Evolutionary conservation across 2,329 filamentous ascomycete genomes (phyloP), one percentile per base, ranked within the genome.

Genomic region (Neoarthrinium moseri): DNA sequence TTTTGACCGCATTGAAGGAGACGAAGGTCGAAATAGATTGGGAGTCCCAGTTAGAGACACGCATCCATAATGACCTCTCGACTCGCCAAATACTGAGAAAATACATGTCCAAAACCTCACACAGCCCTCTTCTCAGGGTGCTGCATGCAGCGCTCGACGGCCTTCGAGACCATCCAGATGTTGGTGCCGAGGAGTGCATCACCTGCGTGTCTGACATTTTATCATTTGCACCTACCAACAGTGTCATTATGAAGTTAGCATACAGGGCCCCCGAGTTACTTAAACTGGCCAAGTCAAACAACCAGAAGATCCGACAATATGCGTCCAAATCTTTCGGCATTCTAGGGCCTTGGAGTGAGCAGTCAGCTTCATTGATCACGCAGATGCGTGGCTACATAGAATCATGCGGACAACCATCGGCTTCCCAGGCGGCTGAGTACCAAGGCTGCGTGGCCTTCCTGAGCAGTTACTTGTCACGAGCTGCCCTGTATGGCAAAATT

Each of bases 271-370:
- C 65, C 6, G 73, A 77, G 36, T 67, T 95, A 15, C 63, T 85
- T 21, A 69, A 74, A 7, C 71, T 84, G 8, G 71, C 91, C 44
- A 76, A 75, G 50, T 90, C 87, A 5, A 94, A 91, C 60, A 86
- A 87, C 53, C 77, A 82, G 50, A 77, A 82, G 45, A 75, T 86
- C 5, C 79, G 91, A 27, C 71, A 74, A 29, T 71, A 85, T 22
- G 84, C 84, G 2, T 84, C 89, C 13, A 83, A 83, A 49, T 79
- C 83, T 0, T 81, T 91, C 55, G 91, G 91, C 1, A 86, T 96
- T 11, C 67, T 96, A 5, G 83, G 80, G 1, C 86, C 89, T 0
- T 87, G 92, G 61, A 72, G 74, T 4, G 58, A 56, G 6, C 74
- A 73, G 46, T 56, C 72, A 2, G 54, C 67, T 0, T 57, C 64